Evolutionary conservation across 352 stramenopile species (phyloP).

Genomic region (Pythium rhizo-oryzae): DNA sequence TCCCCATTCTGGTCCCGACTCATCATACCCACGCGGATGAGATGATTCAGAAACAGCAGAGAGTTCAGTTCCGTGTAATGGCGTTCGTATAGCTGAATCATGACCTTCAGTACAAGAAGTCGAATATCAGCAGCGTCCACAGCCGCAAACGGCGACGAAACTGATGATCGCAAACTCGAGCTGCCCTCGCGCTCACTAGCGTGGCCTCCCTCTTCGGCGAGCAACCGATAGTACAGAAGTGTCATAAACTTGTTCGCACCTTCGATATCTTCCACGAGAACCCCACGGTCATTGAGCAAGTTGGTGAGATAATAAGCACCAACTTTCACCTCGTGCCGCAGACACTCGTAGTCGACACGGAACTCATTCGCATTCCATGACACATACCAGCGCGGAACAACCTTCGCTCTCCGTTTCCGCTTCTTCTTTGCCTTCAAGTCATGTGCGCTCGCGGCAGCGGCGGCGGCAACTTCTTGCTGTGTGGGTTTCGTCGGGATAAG

Average conservation of each 20-base stretch:
- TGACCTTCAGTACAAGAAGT: constrained; percentile 83
- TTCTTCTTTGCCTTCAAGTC: constrained; percentile 59
- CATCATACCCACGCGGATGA: constrained; percentile 83
- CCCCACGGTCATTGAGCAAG: constrained; percentile 77
- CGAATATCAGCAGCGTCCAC: constrained; percentile 74
- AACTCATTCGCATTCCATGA: constrained; percentile 90
- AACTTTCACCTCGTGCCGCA: constrained; percentile 79
- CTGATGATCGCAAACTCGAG: constrained; percentile 17
- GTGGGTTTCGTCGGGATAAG: constrained; percentile 14
- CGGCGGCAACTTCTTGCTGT: constrained; percentile 26
- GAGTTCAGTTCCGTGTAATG: constrained; percentile 78
- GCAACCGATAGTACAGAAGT: constrained; percentile 83
- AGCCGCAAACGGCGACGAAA: constrained; percentile 38
- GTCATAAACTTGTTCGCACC: constrained; percentile 83
- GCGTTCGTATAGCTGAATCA: constrained; percentile 87
- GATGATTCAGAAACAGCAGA: constrained; percentile 83
- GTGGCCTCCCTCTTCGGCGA: constrained; percentile 59
- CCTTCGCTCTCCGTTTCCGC: constrained; percentile 67
- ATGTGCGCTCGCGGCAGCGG: constrained; percentile 25
- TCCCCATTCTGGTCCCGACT: constrained; percentile 43
- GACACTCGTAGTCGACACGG: constrained; percentile 70
- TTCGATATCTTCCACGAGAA: constrained; percentile 80
- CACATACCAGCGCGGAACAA: constrained; percentile 81
- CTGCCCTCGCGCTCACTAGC: constrained; percentile 11
- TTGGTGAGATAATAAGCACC: constrained; percentile 85